Percentiles rank a stretch among this genome's conserved stretches.
Conservation (phyloP, 257 asterid genomes). For the Parsonsia alboflavescens region DNA sequence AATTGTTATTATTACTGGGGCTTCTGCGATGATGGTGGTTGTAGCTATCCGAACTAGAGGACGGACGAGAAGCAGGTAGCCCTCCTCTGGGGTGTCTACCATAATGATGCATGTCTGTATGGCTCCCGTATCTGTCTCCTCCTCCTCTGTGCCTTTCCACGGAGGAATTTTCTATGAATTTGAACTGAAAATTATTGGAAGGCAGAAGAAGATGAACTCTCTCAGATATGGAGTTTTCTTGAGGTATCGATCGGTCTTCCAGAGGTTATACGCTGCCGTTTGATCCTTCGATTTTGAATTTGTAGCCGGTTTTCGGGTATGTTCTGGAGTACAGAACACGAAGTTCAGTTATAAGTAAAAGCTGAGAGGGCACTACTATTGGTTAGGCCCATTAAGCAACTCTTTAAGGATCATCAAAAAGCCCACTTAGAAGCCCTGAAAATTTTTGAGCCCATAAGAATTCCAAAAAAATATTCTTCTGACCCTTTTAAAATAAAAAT, state of each 20-base stretch:
- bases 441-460: too few species aligned
- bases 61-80: slow-evolving; percentile 5
- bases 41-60: not conserved
- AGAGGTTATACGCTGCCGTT: not conserved
- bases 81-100: slow-evolving; percentile 20
- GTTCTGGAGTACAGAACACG: too few species aligned
- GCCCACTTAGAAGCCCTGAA: too few species aligned
- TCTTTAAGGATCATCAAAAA: too few species aligned
- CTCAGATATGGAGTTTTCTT: not conserved
- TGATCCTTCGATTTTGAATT: not conserved
- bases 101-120: slow-evolving; percentile 10
- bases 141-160: slow-evolving; percentile 31
- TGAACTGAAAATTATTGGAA: not conserved
- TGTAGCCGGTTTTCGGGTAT: not conserved
- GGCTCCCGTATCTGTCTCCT: slow-evolving; percentile 17
- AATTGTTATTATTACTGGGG: slow-evolving; percentile 25
- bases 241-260: too few species aligned
- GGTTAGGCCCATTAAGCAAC: too few species aligned
- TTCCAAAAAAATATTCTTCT: too few species aligned
- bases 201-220: not conserved
- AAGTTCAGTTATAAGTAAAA: too few species aligned
- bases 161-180: not conserved
- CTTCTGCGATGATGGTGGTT: slow-evolving; percentile 28
- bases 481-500: too few species aligned
- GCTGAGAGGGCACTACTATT: too few species aligned